Base-by-base conservation (phyloP, 2,329 filamentous ascomycete genomes). In the Botryotinia globosa region DNA sequence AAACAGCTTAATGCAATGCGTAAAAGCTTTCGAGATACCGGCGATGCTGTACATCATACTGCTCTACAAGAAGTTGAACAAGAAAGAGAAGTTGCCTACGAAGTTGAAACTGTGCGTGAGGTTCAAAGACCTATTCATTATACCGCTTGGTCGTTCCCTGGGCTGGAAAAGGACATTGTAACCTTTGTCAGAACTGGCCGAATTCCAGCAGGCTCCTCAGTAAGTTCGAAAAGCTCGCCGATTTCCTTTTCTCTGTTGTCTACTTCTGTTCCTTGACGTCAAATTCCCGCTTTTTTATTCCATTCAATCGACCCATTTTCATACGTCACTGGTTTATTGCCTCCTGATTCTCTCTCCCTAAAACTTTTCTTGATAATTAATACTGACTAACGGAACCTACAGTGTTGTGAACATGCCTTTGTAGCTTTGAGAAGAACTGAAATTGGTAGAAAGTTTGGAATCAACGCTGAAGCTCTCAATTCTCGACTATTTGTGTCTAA, bases 31-130 rank as follows among this genome's bases (percentile, higher is more conserved):
- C 82, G 86, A 54, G 84, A 86, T 42, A 79, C 79, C 3, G 85
- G 84, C 0, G 81, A 83, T 3, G 83, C 82, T 1, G 79, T 84
- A 5, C 81, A 85, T 69, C 83, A 82, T 0, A 86, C 86, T 0
- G 85, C 87, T 0, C 79, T 92, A 0, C 84, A 90, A 65, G 90
- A 92, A 71, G 89, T 80, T 2, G 80, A 81, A 44, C 79, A 80
- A 75, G 85, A 87, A 74, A 77, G 85, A 25, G 85, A 87, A 71
- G 81, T 87, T 4, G 84, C 82, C 79, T 72, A 74, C 61, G 74
- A 87, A 69, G 81, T 86, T 0, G 85, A 87, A 75, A 79, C 79
- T 18, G 82, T 86, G 0, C 81, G 85, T 0, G 82, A 86, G 70
- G 77, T 84, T 0, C 84, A 87, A 73, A 82, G 80, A 63, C 83